These are phyloP conservation scores for Phaeosphaeriaceae sp. DNA, from an alignment of 2,329 filamentous ascomycete species.

Conservation along the genomic window DNA sequence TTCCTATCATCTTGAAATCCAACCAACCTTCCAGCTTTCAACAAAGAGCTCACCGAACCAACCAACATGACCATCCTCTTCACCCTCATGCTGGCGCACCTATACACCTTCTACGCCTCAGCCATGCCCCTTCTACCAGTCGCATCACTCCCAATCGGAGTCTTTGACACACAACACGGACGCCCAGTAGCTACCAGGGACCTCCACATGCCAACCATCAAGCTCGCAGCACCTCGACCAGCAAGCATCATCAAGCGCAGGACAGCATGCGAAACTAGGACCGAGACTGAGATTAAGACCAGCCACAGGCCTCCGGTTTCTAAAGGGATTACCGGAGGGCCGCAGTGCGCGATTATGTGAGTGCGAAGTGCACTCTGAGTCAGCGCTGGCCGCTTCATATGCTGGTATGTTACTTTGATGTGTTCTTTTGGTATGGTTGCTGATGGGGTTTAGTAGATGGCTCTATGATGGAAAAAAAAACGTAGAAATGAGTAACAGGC, in stretches of 20 bases:
- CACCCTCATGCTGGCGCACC: background rate
- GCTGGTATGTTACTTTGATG: background rate
- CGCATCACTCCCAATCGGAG: background rate
- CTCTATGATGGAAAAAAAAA: too few relatives aligned
- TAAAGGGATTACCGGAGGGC: background rate
- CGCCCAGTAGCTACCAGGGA: background rate
- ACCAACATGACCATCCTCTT: conserved; percentile 2
- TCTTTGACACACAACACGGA: background rate
- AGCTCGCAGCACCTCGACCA: too few relatives aligned
- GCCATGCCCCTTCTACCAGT: background rate
- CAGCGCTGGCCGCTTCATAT: background rate
- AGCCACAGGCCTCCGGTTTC: background rate
- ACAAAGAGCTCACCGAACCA: background rate
- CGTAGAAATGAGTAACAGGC: too few relatives aligned
- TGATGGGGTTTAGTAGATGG: too few relatives aligned
- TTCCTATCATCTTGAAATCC: background rate
- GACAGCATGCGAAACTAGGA: background rate
- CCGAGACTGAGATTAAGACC: background rate
- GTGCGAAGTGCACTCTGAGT: too few relatives aligned
- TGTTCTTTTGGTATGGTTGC: background rate
- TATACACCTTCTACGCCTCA: background rate
- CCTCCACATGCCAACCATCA: too few relatives aligned
- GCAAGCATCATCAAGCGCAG: background rate
- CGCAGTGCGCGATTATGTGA: conserved; percentile 13
- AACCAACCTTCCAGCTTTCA: background rate